Evolutionary conservation across 1,284 basidiomycete species (phyloP), one percentile per base, ranked within the genome.

Genomic region (Phellopilus nigrolimitatus): DNA sequence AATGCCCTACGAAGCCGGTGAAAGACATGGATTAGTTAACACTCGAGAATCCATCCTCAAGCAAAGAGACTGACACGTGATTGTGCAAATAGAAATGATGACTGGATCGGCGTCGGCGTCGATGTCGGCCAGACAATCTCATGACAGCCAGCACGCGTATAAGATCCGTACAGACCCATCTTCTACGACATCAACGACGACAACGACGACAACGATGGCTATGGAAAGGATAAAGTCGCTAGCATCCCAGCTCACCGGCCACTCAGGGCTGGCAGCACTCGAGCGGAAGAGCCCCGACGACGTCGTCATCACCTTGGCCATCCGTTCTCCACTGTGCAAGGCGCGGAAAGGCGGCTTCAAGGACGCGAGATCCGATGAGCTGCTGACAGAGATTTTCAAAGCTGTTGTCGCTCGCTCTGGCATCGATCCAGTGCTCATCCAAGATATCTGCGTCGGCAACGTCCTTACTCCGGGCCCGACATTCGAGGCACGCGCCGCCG

Each of bases 271-370:
- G 4, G 66, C 70, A 27, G 70, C 72, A 13, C 68, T 88, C 41
- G 70, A 79, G 56, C 68, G 66, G 33, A 82, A 86, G 64, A 73
- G 66, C 46, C 77, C 79, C 3, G 78, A 88, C 57, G 87, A 89
- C 73, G 82, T 91, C 7, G 88, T 91, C 61, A 80, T 91, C 57
- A 89, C 85, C 1, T 76, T 86, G 71, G 84, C 88, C 51, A 79
- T 84, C 58, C 80, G 88, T 19, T 86, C 84, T 1, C 84, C 86
- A 0, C 63, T 89, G 47, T 84, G 82, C 59, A 89, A 83, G 60
- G 82, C 90, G 1, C 83, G 76, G 65, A 91, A 85, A 62, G 90
- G 90, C 21, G 84, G 80, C 3, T 78, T 91, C 68, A 91, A 84
- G 68, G 89, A 93, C 66, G 84, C 79, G 17, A 87, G 85, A 60